A percentile compares a stretch with the other conserved stretches of the same genome.
Evolutionary conservation across 2,329 filamentous ascomycete species (phyloP).

Genomic region (Ceratocystis variospora): DNA sequence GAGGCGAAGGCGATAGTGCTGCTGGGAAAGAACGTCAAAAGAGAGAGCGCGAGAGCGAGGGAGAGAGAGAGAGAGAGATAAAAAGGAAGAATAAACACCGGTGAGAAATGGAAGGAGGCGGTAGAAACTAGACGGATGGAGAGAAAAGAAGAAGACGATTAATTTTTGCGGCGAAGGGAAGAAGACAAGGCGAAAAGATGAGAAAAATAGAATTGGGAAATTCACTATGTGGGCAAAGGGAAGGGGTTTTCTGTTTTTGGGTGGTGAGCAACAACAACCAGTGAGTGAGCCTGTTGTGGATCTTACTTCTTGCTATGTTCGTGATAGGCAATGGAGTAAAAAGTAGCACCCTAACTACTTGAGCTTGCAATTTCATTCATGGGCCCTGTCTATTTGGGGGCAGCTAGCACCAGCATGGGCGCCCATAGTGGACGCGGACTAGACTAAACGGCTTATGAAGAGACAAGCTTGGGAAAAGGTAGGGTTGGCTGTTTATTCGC

Average conservation of each 20-base stretch:
- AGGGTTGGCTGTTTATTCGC: no score
- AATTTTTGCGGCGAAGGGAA: not conserved
- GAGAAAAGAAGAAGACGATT: not conserved
- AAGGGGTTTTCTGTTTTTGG: not conserved
- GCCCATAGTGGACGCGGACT: no score
- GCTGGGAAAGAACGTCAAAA: not conserved
- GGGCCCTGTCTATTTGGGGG: no score
- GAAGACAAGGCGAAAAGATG: not conserved
- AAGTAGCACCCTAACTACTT: not conserved
- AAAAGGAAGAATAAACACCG: not conserved
- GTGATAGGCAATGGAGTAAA: slow-evolving; percentile 2
- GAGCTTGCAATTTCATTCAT: no score
- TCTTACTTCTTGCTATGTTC: not conserved
- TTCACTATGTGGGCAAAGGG: not conserved
- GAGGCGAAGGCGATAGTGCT: not conserved
- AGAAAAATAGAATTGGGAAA: not conserved
- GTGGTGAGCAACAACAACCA: not conserved
- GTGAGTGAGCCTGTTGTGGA: not conserved
- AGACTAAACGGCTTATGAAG: no score
- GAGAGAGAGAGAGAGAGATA: not conserved
- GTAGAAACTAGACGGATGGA: not conserved
- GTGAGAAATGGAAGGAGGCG: not conserved
- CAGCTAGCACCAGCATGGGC: no score
- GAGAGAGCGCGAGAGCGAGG: not conserved
- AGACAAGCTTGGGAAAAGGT: no score